Evolutionary conservation across 257 asterid species (phyloP).

Genomic region (Solanum lignicaule): DNA sequence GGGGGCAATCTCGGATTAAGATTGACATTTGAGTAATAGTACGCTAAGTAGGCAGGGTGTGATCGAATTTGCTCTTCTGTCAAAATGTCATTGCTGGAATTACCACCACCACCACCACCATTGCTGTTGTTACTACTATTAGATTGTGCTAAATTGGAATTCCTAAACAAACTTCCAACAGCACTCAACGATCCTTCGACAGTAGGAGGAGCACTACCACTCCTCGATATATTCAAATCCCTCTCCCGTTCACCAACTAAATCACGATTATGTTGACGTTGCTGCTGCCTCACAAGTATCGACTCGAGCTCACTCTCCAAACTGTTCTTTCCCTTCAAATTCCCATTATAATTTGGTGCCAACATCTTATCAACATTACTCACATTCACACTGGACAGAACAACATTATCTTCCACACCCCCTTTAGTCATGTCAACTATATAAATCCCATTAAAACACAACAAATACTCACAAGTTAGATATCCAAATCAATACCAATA

Average conservation of each 20-base stretch:
- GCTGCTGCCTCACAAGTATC: constrained; percentile 30
- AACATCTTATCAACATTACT: constrained; percentile 5
- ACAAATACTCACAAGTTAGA: background rate
- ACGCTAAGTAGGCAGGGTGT: constrained; percentile 64
- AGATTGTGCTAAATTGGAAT: constrained; percentile 24
- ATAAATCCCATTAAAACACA: background rate
- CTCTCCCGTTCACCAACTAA: constrained; percentile 38
- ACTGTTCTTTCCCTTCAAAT: constrained; percentile 22
- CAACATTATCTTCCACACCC: background rate
- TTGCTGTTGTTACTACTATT: constrained; percentile 1
- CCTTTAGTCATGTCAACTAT: constrained; percentile 6
- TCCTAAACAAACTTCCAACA: constrained; percentile 32
- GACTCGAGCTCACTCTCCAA: constrained; percentile 56
- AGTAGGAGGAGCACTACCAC: constrained; percentile 85
- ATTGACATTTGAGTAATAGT: constrained; percentile 68
- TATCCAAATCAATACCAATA: background rate
- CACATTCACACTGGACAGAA: constrained; percentile 12
- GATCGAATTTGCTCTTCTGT: constrained; percentile 70
- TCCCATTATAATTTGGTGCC: constrained; percentile 41
- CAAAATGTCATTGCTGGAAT: constrained; percentile 12
- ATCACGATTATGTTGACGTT: constrained; percentile 26
- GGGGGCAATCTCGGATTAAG: constrained; percentile 85
- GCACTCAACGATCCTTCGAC: constrained; percentile 62
- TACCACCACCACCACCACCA: background rate
- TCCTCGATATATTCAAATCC: constrained; percentile 39